phyloP scores from a whole-genome alignment of 495 filamentous ascomycete genomes.

The Talaromyces liani region DNA sequence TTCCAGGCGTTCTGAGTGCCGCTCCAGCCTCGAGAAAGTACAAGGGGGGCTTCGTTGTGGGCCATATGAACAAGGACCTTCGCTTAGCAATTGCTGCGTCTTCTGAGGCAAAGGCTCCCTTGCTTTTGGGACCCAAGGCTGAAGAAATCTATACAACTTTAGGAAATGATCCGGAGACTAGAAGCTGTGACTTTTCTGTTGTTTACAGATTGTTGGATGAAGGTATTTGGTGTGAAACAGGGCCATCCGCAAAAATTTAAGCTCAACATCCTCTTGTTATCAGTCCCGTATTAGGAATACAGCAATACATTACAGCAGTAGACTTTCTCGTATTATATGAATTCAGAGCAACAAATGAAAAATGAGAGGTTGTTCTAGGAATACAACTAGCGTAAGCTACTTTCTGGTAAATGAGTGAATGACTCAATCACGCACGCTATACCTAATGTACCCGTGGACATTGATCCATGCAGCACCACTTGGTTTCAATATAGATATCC shows the following conservation, averaged over 20 bases:
- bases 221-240: conserved; percentile 26
- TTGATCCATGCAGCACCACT: no score
- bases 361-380: no score
- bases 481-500: no score
- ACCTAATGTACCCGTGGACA: no score
- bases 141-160: conserved; percentile 56
- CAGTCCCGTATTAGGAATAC: not conserved
- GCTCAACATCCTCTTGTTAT: not conserved
- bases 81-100: conserved; percentile 67
- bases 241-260: conserved; percentile 1
- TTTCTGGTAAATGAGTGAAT: no score
- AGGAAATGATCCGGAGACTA: conserved; percentile 53
- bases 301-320: no score
- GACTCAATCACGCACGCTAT: no score
- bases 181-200: conserved; percentile 71
- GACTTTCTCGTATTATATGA: no score
- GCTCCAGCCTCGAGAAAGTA: conserved; percentile 70
- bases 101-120: conserved; percentile 52
- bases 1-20: conserved; percentile 67
- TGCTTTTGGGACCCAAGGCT: conserved; percentile 58
- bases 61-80: conserved; percentile 80
- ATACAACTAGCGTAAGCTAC: no score
- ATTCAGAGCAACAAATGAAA: no score
- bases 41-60: conserved; percentile 74
- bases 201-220: conserved; percentile 65